Evolutionary conservation across 1,139 yeast species (phyloP), one percentile per base, ranked within the genome.

Genomic region (Taphrina communis): DNA sequence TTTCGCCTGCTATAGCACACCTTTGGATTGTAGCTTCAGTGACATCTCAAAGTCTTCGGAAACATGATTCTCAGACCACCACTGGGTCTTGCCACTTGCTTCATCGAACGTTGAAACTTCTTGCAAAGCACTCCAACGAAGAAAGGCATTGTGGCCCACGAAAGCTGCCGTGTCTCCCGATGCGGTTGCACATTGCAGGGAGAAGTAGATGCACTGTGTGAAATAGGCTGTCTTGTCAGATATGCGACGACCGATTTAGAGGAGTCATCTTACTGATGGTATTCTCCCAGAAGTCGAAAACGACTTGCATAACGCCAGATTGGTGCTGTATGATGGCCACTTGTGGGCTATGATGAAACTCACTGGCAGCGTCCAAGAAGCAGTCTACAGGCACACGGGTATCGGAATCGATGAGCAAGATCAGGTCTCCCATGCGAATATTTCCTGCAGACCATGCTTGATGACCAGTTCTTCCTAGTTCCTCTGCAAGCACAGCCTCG

Each of bases 1-100:
- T 2, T 2, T 39, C 2, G 14, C 14, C 14, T 39, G 38, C 36
- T 11, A 42, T 31, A 19, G 7, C 11, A 12, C 12, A 50, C 65
- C 65, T 21, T 66, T 67, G 61, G 62, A 50, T 41, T 71, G 72
- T 51, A 71, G 50, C 63, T 71, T 70, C 38, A 71, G 63, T 14
- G 72, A 70, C 72, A 71, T 69, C 46, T 71, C 72, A 56, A 71
- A 71, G 56, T 71, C 72, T 41, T 71, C 72, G 44, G 70, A 66
- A 17, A 71, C 72, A 21, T 71, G 72, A 39, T 41, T 38, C 52
- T 71, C 72, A 6, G 71, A 70, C 72, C 72, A 71, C 62, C 70
- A 71, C 65, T 66, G 62, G 53, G 70, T 61, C 25, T 70, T 62
- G 57, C 71, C 71, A 58, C 63, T 57, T 42, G 68, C 39, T 44